These are phyloP conservation scores for Coemansia sp. DNA, from an alignment of 192 early-diverging fungal species.

Conservation along the genomic window DNA sequence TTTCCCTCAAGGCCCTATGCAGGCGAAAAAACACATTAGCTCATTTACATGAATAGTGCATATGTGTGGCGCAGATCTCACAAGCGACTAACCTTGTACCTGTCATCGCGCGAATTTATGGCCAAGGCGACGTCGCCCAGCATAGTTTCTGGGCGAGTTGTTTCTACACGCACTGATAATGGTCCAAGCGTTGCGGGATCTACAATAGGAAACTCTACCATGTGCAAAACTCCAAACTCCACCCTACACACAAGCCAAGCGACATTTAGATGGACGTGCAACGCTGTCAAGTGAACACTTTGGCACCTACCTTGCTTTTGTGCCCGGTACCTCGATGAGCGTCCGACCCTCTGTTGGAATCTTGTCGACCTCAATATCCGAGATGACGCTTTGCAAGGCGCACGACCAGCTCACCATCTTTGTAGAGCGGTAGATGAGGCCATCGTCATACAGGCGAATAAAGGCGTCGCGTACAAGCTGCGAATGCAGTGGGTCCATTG, in stretches of 20 bases:
- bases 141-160: slow-evolving; percentile 98
- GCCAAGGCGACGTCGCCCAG: slow-evolving; percentile 97
- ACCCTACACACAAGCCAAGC: slow-evolving; percentile 60
- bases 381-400: slow-evolving; percentile 88
- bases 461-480: slow-evolving; percentile 88
- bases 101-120: slow-evolving; percentile 77
- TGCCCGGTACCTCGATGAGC: slow-evolving; percentile 73
- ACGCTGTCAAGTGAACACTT: neutral
- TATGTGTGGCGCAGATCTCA: neutral
- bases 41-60: neutral
- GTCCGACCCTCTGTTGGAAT: slow-evolving; percentile 71
- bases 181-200: slow-evolving; percentile 55
- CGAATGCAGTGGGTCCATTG: slow-evolving; percentile 77
- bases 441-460: slow-evolving; percentile 81
- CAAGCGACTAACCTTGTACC: slow-evolving; percentile 67
- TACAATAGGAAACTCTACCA: slow-evolving; percentile 84
- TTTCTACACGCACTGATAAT: slow-evolving; percentile 79
- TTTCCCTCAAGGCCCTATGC: slow-evolving; percentile 62
- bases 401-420: slow-evolving; percentile 97
- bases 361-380: slow-evolving; percentile 94
- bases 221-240: slow-evolving; percentile 91
- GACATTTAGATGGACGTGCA: neutral
- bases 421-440: slow-evolving; percentile 87
- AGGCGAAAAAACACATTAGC: neutral
- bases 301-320: slow-evolving; percentile 59